Evolutionary conservation across 257 asterid species (phyloP).

Genomic region (Salvia rosmarinus): DNA sequence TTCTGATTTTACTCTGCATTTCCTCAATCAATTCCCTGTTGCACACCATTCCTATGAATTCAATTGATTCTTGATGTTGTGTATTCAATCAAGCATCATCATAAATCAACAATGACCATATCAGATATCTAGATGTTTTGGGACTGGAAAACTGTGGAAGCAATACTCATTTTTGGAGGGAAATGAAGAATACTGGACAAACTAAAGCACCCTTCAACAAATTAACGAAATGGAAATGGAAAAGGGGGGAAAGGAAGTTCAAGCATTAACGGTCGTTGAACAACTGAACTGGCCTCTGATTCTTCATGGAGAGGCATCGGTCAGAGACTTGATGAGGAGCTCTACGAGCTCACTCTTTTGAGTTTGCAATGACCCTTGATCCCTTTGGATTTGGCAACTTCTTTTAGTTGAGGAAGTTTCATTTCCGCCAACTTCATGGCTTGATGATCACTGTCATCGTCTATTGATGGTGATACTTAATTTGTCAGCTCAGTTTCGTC

Average conservation of each 20-base stretch:
- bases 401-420: slow-evolving; percentile 66
- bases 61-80: slow-evolving; percentile 5
- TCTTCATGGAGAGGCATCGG: slow-evolving; percentile 17
- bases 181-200: not conserved
- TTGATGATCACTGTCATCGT: slow-evolving; percentile 24
- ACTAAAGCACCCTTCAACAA: not conserved
- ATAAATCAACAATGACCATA: not conserved
- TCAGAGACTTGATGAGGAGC: slow-evolving; percentile 44
- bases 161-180: too few species aligned
- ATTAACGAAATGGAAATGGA: slow-evolving; percentile 3
- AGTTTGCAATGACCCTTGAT: slow-evolving; percentile 74
- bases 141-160: too few species aligned
- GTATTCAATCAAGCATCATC: not conserved
- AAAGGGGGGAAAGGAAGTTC: not conserved
- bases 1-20: slow-evolving; percentile 33
- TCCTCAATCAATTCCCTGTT: too few species aligned
- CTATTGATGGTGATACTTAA: not conserved
- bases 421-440: slow-evolving; percentile 48
- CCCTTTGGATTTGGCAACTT: slow-evolving; percentile 70
- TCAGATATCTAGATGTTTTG: too few species aligned
- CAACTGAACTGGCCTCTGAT: not conserved
- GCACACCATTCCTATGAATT: too few species aligned
- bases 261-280: slow-evolving; percentile 20
- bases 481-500: slow-evolving; percentile 25
- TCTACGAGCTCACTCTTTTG: slow-evolving; percentile 66